Conservation (phyloP, 352 stramenopile species). For the Phytophthora megakarya region DNA sequence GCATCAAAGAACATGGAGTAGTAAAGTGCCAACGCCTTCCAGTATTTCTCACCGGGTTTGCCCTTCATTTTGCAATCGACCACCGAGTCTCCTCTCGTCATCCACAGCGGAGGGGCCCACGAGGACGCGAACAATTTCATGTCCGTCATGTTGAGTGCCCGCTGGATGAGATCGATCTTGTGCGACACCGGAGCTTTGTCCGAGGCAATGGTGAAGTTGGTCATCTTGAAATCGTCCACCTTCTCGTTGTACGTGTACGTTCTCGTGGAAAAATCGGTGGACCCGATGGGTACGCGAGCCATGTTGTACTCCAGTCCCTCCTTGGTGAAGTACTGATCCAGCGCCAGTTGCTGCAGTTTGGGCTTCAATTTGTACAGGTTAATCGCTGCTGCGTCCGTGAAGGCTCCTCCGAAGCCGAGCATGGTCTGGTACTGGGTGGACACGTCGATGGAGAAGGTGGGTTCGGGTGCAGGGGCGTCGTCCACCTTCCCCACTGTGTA, state of each 20-base stretch:
- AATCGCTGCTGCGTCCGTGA: constrained; percentile 74
- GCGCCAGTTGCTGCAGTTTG: constrained; percentile 48
- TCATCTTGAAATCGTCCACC: constrained; percentile 41
- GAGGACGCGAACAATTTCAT: constrained; percentile 70
- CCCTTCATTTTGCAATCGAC: constrained; percentile 52
- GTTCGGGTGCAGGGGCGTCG: constrained; percentile 8
- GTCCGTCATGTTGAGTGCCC: constrained; percentile 36
- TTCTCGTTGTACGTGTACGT: constrained; percentile 50
- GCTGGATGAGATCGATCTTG: constrained; percentile 48
- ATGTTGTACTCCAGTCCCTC: constrained; percentile 69
- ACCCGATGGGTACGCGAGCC: constrained; percentile 70
- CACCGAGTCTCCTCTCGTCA: constrained; percentile 63
- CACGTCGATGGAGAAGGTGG: constrained; percentile 38
- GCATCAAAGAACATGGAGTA: constrained; percentile 80
- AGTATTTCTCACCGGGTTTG: constrained; percentile 44
- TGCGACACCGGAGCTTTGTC: constrained; percentile 48
- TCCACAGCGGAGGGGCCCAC: constrained; percentile 79
- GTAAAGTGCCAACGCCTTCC: constrained; percentile 66
- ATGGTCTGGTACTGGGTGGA: constrained; percentile 62
- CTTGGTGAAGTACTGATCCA: constrained; percentile 66
- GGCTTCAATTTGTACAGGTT: constrained; percentile 68
- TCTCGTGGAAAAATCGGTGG: constrained; percentile 71
- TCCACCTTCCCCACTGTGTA: constrained; percentile 33
- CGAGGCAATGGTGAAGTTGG: constrained; percentile 67
- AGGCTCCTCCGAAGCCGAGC: constrained; percentile 81